phyloP scores from a whole-genome alignment of 768 basidiomycete species.

The Mycena epipterygia region DNA sequence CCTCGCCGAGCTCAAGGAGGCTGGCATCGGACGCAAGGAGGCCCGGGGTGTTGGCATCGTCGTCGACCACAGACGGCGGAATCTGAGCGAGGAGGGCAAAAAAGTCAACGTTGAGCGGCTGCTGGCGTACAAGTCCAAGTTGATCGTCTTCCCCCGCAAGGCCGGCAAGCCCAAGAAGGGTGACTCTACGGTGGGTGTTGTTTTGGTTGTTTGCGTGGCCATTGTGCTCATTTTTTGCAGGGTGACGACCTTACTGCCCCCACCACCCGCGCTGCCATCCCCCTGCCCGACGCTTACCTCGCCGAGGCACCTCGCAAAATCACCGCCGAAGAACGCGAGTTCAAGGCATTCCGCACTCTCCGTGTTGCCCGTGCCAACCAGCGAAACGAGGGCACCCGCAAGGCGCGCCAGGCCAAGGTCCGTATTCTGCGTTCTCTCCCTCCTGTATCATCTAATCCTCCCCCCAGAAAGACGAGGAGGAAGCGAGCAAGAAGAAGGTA shows the following conservation, averaged over 20 bases:
- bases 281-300: conserved; percentile 76
- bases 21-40: conserved; percentile 94
- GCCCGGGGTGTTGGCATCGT: conserved; percentile 94
- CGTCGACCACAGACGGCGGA: conserved; percentile 97
- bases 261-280: conserved; percentile 76
- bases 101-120: conserved; percentile 94
- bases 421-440: conserved; percentile 41
- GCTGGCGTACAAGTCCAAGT: conserved; percentile 90
- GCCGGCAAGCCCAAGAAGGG: conserved; percentile 96
- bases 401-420: conserved; percentile 88
- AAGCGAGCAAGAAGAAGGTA: conserved; percentile 89
- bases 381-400: conserved; percentile 90
- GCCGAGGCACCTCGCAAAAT: conserved; percentile 94
- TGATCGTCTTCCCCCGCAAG: conserved; percentile 98
- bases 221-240: conserved; percentile 54
- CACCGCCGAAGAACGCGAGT: conserved; percentile 89
- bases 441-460: conserved; percentile 10
- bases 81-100: conserved; percentile 97
- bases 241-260: conserved; percentile 85
- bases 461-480: conserved; percentile 88
- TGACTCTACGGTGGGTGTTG: conserved; percentile 83
- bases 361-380: conserved; percentile 86
- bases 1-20: conserved; percentile 93
- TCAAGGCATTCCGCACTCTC: conserved; percentile 91
- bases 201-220: conserved; percentile 11